Conservation (phyloP, 164 flowering plant genomes). For the Vitis rupestris region DNA sequence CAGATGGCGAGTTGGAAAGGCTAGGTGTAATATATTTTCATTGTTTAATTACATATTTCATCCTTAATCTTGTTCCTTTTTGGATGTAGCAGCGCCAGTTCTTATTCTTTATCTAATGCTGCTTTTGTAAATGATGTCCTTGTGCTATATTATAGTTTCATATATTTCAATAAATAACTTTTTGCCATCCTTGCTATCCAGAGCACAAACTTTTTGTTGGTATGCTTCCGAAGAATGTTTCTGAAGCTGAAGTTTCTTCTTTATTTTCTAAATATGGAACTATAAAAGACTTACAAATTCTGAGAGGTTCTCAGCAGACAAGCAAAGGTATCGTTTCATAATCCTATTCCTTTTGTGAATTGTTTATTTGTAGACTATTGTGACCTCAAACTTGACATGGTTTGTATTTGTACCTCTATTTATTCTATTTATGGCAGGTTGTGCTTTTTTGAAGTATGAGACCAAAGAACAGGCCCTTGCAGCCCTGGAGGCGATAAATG, state of each 20-base stretch:
- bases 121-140: not conserved
- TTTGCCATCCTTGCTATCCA: constrained; percentile 21
- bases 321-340: constrained; percentile 69
- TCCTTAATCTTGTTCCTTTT: not conserved
- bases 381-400: not conserved
- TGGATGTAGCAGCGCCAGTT: not conserved
- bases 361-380: not conserved
- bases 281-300: constrained; percentile 83
- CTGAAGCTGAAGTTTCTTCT: constrained; percentile 76
- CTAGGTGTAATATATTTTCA: constrained; percentile 56
- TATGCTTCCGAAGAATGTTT: constrained; percentile 96
- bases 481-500: constrained; percentile 85
- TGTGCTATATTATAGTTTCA: not conserved
- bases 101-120: constrained; percentile 1
- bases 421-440: constrained; percentile 44
- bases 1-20: constrained; percentile 99
- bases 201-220: constrained; percentile 99
- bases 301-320: constrained; percentile 94
- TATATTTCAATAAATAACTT: not conserved
- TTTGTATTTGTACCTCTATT: not conserved
- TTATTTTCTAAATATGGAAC: constrained; percentile 83
- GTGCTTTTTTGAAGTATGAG: constrained; percentile 97
- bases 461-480: constrained; percentile 95
- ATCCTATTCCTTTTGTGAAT: not conserved
- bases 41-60: not conserved